phyloP scores from a whole-genome alignment of 495 filamentous ascomycete genomes.

The Parathielavia appendiculata region DNA sequence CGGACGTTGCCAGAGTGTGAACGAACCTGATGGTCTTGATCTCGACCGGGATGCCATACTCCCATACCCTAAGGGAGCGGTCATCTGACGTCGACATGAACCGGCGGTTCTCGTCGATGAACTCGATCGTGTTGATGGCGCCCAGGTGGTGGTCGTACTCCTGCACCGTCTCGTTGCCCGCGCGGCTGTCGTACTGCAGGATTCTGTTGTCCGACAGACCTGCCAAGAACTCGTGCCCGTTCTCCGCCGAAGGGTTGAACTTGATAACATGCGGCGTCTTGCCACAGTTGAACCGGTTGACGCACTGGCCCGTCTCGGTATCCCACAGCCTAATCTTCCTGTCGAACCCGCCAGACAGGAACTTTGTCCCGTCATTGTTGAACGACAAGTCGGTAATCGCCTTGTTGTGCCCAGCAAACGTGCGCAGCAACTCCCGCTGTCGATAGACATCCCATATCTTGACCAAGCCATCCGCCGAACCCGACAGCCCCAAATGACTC shows the following conservation, averaged over 20 bases:
- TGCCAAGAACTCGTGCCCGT: slow-evolving; percentile 83
- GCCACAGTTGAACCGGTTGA: slow-evolving; percentile 81
- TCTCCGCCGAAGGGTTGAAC: slow-evolving; percentile 78
- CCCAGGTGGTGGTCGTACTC: slow-evolving; percentile 98
- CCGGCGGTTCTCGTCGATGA: slow-evolving; percentile 87
- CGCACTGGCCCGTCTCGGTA: slow-evolving; percentile 85
- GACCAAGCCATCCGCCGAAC: slow-evolving; percentile 78
- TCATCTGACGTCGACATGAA: slow-evolving; percentile 99
- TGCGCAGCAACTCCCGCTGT: slow-evolving; percentile 76
- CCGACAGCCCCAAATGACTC: slow-evolving; percentile 82
- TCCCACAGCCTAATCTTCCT: slow-evolving; percentile 97
- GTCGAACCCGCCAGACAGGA: slow-evolving; percentile 90
- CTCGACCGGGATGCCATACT: slow-evolving; percentile 88
- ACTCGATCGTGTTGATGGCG: slow-evolving; percentile 96
- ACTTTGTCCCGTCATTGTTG: slow-evolving; percentile 71
- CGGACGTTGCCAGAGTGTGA: neutral
- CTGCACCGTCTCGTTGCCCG: slow-evolving; percentile 72
- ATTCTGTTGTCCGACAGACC: slow-evolving; percentile 99
- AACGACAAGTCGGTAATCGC: slow-evolving; percentile 87
- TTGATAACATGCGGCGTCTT: slow-evolving; percentile 92
- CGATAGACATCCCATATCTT: slow-evolving; percentile 97
- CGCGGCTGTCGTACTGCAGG: slow-evolving; percentile 89
- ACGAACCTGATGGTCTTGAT: slow-evolving; percentile 42
- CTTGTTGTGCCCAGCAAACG: slow-evolving; percentile 86
- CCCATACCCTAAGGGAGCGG: slow-evolving; percentile 92